phyloP scores from a whole-genome alignment of 179 eudicot genomes.

The Beta macrorhiza region DNA sequence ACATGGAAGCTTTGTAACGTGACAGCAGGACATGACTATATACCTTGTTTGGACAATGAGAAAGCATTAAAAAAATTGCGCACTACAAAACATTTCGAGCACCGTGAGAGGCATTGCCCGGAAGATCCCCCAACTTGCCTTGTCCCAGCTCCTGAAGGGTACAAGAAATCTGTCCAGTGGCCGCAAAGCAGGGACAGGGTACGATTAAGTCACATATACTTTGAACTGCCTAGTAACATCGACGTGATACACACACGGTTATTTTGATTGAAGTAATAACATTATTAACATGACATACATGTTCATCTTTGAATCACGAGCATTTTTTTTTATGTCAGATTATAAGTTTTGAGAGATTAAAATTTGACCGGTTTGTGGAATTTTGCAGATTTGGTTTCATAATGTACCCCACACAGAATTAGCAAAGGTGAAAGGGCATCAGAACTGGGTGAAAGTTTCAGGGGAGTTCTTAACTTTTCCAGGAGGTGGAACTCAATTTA shows the following conservation, averaged over 20 bases:
- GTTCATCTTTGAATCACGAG: neutral
- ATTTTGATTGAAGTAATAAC: neutral
- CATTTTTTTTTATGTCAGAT: neutral
- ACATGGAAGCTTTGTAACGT: slow-evolving; percentile 75
- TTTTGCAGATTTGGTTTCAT: slow-evolving; percentile 77
- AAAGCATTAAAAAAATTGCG: slow-evolving; percentile 48
- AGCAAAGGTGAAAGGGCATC: slow-evolving; percentile 78
- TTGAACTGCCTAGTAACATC: neutral
- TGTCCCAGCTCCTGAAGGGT: slow-evolving; percentile 58
- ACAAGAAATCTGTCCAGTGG: slow-evolving; percentile 63
- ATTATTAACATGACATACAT: neutral
- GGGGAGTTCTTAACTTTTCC: slow-evolving; percentile 78
- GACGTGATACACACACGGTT: neutral
- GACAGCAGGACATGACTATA: slow-evolving; percentile 68
- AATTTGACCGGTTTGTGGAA: neutral
- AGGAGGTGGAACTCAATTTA: slow-evolving; percentile 88
- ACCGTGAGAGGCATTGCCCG: slow-evolving; percentile 91
- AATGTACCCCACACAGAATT: slow-evolving; percentile 75
- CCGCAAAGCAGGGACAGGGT: slow-evolving; percentile 85
- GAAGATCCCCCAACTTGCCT: slow-evolving; percentile 69
- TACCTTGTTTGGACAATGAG: slow-evolving; percentile 87
- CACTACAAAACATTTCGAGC: slow-evolving; percentile 61
- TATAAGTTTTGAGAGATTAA: neutral
- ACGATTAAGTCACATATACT: neutral
- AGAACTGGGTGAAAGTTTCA: slow-evolving; percentile 80